Evolutionary conservation across 2,329 filamentous ascomycete genomes (phyloP).

Genomic region (Paramyrothecium roridum): DNA sequence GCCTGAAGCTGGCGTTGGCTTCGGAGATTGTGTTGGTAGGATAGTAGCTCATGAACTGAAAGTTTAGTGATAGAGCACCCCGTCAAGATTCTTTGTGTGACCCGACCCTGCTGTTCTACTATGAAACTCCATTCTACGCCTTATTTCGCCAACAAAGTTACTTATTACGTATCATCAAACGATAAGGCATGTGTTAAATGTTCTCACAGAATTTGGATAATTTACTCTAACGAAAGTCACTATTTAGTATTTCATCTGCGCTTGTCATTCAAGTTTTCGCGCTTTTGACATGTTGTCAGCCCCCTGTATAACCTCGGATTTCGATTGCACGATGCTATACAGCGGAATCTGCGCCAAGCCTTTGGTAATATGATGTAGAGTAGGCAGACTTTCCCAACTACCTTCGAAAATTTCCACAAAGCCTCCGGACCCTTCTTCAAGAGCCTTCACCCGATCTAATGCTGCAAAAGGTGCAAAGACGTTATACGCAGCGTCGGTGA

Average conservation of each 20-base stretch:
- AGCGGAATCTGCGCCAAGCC: conserved; percentile 12
- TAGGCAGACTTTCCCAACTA: conserved; percentile 10
- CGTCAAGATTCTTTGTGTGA: no score
- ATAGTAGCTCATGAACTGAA: background rate
- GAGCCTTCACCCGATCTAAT: conserved; percentile 20
- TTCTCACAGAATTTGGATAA: no score
- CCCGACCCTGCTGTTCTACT: no score
- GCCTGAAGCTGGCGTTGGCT: conserved; percentile 37
- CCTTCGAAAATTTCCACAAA: background rate
- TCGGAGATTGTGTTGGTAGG: conserved; percentile 30
- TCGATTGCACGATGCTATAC: conserved; percentile 9
- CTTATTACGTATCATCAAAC: no score
- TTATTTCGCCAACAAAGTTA: no score
- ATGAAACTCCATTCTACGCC: no score
- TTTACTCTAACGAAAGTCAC: no score
- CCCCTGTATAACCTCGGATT: conserved; percentile 7
- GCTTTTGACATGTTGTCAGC: conserved; percentile 10
- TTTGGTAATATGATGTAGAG: conserved; percentile 11
- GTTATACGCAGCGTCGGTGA: conserved; percentile 53
- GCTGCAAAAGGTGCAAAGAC: conserved; percentile 29
- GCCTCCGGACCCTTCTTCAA: conserved; percentile 2
- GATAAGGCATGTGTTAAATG: no score
- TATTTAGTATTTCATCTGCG: no score
- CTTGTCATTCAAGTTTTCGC: conserved; percentile 5
- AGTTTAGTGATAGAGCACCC: no score